Evolutionary conservation across 2,329 filamentous ascomycete species (phyloP).

Genomic region (Fusarium clavum): DNA sequence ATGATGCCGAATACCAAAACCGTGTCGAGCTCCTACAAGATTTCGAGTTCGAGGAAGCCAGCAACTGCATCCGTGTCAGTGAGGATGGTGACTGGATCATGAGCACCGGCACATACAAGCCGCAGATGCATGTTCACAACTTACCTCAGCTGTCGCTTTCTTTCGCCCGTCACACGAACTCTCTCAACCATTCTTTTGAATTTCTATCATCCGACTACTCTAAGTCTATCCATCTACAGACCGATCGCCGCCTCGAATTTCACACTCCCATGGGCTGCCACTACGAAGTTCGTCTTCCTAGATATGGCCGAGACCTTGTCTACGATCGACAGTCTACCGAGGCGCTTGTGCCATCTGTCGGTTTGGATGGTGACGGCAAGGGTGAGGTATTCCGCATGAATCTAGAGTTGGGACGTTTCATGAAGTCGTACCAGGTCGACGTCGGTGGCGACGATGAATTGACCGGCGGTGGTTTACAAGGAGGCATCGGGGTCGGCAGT

Average conservation of each 20-base stretch:
- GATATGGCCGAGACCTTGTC: constrained; percentile 89
- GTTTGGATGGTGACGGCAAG: constrained; percentile 84
- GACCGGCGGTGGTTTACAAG: constrained; percentile 82
- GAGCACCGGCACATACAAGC: constrained; percentile 83
- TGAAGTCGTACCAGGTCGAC: constrained; percentile 93
- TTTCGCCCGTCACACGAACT: constrained; percentile 90
- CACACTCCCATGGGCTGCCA: constrained; percentile 91
- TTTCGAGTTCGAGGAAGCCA: constrained; percentile 97
- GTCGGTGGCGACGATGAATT: constrained; percentile 84
- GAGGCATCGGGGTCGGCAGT: constrained; percentile 84
- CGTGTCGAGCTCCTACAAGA: constrained; percentile 95
- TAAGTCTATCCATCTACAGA: constrained; percentile 93
- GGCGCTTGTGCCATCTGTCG: constrained; percentile 87
- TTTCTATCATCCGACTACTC: constrained; percentile 91
- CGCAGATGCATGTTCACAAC: constrained; percentile 89
- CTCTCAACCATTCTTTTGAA: constrained; percentile 90
- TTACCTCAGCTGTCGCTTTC: constrained; percentile 94
- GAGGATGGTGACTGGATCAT: constrained; percentile 98
- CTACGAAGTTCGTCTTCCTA: constrained; percentile 87
- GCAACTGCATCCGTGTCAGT: constrained; percentile 87
- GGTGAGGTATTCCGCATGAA: constrained; percentile 96
- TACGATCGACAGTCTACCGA: constrained; percentile 88
- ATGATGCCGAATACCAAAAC: constrained; percentile 92
- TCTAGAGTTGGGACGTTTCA: constrained; percentile 89
- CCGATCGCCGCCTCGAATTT: constrained; percentile 90